Evolutionary conservation across 2,329 filamentous ascomycete genomes (phyloP), one percentile per base, ranked within the genome.

Genomic region (Dryadomyces sulphureus): DNA sequence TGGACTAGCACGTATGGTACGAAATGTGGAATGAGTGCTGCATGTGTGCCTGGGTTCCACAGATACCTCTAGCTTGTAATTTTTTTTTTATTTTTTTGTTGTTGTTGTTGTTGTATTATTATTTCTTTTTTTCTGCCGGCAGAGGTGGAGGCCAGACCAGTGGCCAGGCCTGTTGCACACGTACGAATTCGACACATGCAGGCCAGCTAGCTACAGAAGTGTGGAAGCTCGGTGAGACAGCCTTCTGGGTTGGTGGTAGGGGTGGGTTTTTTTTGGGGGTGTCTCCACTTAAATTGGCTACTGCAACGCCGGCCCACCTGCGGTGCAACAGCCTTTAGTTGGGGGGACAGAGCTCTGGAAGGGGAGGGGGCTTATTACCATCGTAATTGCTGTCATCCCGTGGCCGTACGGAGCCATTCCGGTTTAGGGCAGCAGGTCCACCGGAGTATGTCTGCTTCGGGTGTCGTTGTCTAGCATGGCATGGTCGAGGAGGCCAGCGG

Each of bases 241-340:
- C 27, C 27, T 32, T 32, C 27, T 32, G 16, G 27, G 27, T 32
- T 32, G 27, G 27, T 12, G 11, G 27, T 9, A 32, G 27, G 27
- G 27, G 11, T 32, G 27, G 9, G 9, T 32, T 12, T 14, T 32
- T 14, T 14, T 9, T 32, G 16, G 9, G 27, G 11, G 16, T 14
- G 27, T 32, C 16, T 32, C 27, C 27, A 32, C 27, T 14, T 32
- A 32, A 32, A 38, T 38, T 38, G 19, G 30, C 34, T 38, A 34
- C 24, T 45, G 43, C 38, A 40, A 45, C 44, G 1, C 5, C 7
- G 38, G 45, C 27, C 45, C 45, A 46, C 45, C 36, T 46, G 30
- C 16, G 39, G n/a, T 35, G 44, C 30, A n/a, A 45, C 36, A 16
- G 35, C 2, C 25, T 30, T 41, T n/a, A n/a, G n/a, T n/a, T n/a